Base-by-base conservation (phyloP, 257 asterid species). In the Scutellaria galericulata region DNA sequence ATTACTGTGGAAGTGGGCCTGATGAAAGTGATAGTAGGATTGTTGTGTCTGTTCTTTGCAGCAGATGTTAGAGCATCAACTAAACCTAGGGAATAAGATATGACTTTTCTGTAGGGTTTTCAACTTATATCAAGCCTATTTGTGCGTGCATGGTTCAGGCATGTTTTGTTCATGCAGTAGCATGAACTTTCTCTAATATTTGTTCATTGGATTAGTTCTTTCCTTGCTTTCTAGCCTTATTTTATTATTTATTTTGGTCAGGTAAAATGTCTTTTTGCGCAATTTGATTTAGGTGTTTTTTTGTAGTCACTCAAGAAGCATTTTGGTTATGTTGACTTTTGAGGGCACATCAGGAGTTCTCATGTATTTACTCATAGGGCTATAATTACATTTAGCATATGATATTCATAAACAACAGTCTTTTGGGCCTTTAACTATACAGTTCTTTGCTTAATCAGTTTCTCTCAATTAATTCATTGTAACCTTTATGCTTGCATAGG, bases 121-220 rank as follows among this genome's bases (percentile, higher is more conserved):
- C 48, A 47, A 47, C 45, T 9, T 7, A 40, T 52, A 53, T 47
- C 41, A 27, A 64, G 53, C 39, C 20, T 45, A 27, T 46, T 74
- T 46, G n/a, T 15, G 18, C 9, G 65, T 39, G 51, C 12, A 54
- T 67, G 68, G 47, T 54, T 39, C 53, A 41, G 46, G 52, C 61
- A 31, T 61, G 75, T 14, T 52, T 20, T 27, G 61, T 46, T 75
- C 18, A 18, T 18, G 18, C 18, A 6, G 66, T 31, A 35, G 51
- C 68, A 68, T 48, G 46, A 39, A 37, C 54, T 65, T 65, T 41
- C 52, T 57, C 5, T 18, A 71, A 35, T 66, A 9, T 65, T 27
- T 39, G 13, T 27, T 59, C 14, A 58, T 7, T 46, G 20, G 68
- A 53, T 61, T 41, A 18, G 61, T 27, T 24, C 4, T 53, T 11